These are phyloP conservation scores for Priceomyces fermenticarens DNA, from an alignment of 805 yeast genomes.

Conservation along the genomic window DNA sequence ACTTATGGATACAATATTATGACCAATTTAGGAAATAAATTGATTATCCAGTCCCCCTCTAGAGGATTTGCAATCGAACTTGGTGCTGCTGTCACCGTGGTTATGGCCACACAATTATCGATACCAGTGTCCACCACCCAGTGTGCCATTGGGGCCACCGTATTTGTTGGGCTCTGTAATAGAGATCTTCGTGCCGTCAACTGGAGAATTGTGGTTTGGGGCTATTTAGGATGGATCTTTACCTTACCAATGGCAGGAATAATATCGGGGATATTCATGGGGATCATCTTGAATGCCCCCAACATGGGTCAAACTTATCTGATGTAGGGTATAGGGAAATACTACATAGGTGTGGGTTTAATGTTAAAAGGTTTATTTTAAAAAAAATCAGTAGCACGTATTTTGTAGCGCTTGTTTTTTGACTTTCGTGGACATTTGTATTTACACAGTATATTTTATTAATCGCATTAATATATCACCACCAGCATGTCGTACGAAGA, in stretches of 20 bases:
- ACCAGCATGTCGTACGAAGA: conserved; percentile 26
- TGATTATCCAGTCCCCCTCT: conserved; percentile 73
- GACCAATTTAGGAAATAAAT: conserved; percentile 68
- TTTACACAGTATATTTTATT: no score
- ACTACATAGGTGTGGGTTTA: no score
- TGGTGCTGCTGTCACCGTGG: conserved; percentile 74
- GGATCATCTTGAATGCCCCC: conserved; percentile 65
- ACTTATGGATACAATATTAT: conserved; percentile 69
- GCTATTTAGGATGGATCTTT: conserved; percentile 68
- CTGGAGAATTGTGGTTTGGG: conserved; percentile 76
- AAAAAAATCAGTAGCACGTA: background rate
- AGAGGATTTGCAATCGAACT: conserved; percentile 75
- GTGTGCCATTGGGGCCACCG: conserved; percentile 76
- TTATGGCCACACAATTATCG: conserved; percentile 69
- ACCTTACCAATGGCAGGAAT: conserved; percentile 75
- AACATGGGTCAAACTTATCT: background rate
- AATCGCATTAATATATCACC: no score
- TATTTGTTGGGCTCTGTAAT: conserved; percentile 72
- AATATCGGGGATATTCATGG: conserved; percentile 64
- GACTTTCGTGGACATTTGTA: background rate
- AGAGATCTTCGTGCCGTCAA: conserved; percentile 59
- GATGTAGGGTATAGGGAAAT: no score
- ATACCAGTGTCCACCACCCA: conserved; percentile 80
- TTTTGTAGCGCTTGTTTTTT: background rate
- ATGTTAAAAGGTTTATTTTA: no score